phyloP scores from a whole-genome alignment of 139 green algal genomes.

The Micromonas commoda region DNA sequence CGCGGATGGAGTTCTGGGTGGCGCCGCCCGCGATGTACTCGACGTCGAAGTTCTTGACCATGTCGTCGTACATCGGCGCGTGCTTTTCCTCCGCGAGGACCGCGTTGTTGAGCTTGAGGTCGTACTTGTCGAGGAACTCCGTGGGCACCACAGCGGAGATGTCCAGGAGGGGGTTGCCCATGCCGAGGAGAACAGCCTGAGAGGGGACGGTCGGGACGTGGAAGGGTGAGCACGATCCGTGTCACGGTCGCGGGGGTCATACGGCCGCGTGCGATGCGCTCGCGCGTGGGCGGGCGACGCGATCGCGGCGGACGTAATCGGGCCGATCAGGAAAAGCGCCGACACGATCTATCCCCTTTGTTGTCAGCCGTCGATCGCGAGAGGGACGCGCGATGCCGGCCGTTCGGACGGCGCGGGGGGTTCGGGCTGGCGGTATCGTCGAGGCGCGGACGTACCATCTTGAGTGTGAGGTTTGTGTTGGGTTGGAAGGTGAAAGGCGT shows the following conservation, averaged over 20 bases:
- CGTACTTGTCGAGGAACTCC: constrained; percentile 66
- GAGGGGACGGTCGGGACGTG: too few relatives aligned
- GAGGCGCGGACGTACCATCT: too few relatives aligned
- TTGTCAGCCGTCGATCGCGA: background rate
- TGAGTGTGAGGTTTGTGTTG: too few relatives aligned
- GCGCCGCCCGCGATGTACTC: constrained; percentile 97
- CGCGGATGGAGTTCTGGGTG: constrained; percentile 92
- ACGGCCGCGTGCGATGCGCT: too few relatives aligned
- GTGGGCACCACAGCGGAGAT: constrained; percentile 75
- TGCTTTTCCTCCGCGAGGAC: constrained; percentile 98
- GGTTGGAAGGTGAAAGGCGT: too few relatives aligned
- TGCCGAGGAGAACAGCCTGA: constrained; percentile 72
- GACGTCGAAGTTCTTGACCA: constrained; percentile 64
- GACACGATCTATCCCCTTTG: too few relatives aligned
- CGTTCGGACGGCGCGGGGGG: background rate
- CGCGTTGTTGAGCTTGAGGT: constrained; percentile 89
- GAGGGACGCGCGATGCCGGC: background rate
- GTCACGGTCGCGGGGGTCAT: too few relatives aligned
- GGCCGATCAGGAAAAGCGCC: too few relatives aligned
- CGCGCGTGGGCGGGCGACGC: too few relatives aligned
- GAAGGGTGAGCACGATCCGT: too few relatives aligned
- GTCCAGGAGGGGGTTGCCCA: constrained; percentile 96
- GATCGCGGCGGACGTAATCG: too few relatives aligned
- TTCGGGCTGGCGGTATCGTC: too few relatives aligned
- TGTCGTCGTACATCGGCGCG: constrained; percentile 74